Evolutionary conservation across 2,329 filamentous ascomycete genomes (phyloP).

Genomic region (Neophaeococcomyces aloes): DNA sequence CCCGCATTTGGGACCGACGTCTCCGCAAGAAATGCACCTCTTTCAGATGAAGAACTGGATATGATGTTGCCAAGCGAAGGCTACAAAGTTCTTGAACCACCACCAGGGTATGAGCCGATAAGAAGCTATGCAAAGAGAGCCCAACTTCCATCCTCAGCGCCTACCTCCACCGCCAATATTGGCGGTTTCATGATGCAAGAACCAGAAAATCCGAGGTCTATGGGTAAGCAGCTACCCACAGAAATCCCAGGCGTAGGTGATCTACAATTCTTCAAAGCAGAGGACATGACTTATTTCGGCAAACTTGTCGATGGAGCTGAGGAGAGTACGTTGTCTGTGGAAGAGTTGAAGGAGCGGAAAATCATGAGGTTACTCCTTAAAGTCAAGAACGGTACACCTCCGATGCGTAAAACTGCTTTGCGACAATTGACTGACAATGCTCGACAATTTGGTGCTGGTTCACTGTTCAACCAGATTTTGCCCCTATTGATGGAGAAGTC

Average conservation of each 20-base stretch:
- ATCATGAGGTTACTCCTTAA: conserved; percentile 96
- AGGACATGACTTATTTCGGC: conserved; percentile 98
- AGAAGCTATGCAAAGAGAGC: conserved; percentile 66
- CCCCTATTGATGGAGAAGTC: conserved; percentile 97
- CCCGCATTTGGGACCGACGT: conserved; percentile 70
- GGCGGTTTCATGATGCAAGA: conserved; percentile 97
- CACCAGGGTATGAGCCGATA: conserved; percentile 81
- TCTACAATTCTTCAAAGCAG: conserved; percentile 93
- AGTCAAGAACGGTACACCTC: conserved; percentile 97
- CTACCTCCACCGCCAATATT: conserved; percentile 44
- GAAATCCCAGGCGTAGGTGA: conserved; percentile 95
- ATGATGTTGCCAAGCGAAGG: conserved; percentile 81
- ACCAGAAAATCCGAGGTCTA: conserved; percentile 67
- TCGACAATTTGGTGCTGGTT: conserved; percentile 83
- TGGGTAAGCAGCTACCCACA: conserved; percentile 84
- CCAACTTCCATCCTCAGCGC: conserved; percentile 57
- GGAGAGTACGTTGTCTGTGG: conserved; percentile 82
- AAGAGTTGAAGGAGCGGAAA: conserved; percentile 94
- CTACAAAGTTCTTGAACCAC: conserved; percentile 83
- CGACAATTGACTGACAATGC: conserved; percentile 97
- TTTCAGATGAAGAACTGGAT: conserved; percentile 87
- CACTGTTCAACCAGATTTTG: conserved; percentile 94
- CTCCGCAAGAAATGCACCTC: conserved; percentile 62
- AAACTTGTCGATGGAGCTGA: conserved; percentile 92
- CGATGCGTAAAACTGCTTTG: conserved; percentile 95